phyloP scores from a whole-genome alignment of 805 yeast species.

The Yamadazyma paraphyllophila region DNA sequence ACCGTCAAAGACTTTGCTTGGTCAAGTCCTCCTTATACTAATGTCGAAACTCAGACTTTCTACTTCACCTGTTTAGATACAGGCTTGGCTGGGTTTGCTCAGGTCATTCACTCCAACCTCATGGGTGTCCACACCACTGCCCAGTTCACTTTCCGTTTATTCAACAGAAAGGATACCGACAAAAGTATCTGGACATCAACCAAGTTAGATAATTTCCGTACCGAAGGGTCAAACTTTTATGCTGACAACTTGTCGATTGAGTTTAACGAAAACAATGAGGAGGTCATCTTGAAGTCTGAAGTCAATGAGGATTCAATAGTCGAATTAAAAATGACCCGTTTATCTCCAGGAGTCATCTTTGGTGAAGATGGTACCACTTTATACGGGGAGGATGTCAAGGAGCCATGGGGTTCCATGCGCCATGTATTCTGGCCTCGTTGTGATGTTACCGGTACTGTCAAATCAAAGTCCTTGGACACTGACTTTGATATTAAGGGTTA shows the following conservation, averaged over 20 bases:
- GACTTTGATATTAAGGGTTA: slow-evolving; percentile 42
- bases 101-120: slow-evolving; percentile 88
- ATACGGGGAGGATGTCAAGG: slow-evolving; percentile 77
- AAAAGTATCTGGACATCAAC: slow-evolving; percentile 87
- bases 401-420: slow-evolving; percentile 98
- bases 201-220: slow-evolving; percentile 72
- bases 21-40: slow-evolving; percentile 72
- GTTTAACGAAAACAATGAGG: slow-evolving; percentile 52
- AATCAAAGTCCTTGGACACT: slow-evolving; percentile 26
- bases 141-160: slow-evolving; percentile 88
- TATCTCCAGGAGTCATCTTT: slow-evolving; percentile 80
- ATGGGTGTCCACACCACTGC: slow-evolving; percentile 87
- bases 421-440: slow-evolving; percentile 97
- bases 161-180: slow-evolving; percentile 45
- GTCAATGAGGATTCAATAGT: slow-evolving; percentile 71
- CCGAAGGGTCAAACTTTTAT: slow-evolving; percentile 72
- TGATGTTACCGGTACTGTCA: slow-evolving; percentile 62
- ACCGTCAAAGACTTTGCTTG: slow-evolving; percentile 70
- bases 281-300: slow-evolving; percentile 51
- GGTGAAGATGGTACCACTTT: slow-evolving; percentile 84
- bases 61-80: slow-evolving; percentile 67
- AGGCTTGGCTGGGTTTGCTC: slow-evolving; percentile 83
- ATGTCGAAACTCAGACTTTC: slow-evolving; percentile 94
- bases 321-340: slow-evolving; percentile 59
- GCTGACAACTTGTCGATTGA: slow-evolving; percentile 73